Percentiles rank a stretch among this genome's conserved stretches.
Evolutionary conservation across 78 protist species (phyloP).

Genomic region (Mastigamoeba balamuthi): DNA sequence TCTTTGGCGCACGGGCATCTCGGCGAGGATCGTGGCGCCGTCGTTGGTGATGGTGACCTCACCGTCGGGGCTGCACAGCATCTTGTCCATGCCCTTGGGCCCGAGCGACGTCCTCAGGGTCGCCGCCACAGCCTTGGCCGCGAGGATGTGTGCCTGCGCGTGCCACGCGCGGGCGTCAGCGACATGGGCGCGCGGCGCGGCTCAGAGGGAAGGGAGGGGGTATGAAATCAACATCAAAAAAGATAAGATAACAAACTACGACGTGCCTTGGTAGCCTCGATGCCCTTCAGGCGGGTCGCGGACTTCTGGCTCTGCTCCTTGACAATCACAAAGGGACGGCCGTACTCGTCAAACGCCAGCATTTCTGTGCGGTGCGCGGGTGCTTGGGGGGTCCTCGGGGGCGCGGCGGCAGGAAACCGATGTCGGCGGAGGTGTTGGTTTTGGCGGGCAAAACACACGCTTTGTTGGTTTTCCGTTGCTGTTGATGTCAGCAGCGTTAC

Average conservation of each 20-base stretch:
- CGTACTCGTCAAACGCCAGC: slow-evolving; percentile 92
- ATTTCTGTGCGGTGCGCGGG: no score
- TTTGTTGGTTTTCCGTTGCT: no score
- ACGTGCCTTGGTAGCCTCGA: slow-evolving; percentile 91
- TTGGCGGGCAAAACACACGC: no score
- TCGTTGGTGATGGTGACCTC: slow-evolving; percentile 96
- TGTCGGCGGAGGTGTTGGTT: no score
- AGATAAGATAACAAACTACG: not conserved
- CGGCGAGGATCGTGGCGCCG: slow-evolving; percentile 96
- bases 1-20: slow-evolving; percentile 37
- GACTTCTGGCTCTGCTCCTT: slow-evolving; percentile 75
- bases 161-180: not conserved
- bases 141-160: slow-evolving; percentile 74
- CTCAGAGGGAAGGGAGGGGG: not conserved
- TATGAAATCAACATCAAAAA: not conserved
- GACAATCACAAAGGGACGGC: slow-evolving; percentile 93
- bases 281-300: slow-evolving; percentile 70
- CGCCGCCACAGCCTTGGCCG: slow-evolving; percentile 86
- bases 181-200: no score
- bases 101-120: slow-evolving; percentile 92
- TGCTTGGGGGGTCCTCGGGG: no score
- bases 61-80: slow-evolving; percentile 92
- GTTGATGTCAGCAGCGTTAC: no score
- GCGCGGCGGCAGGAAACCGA: no score
- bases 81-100: slow-evolving; percentile 97